These are phyloP conservation scores for Camelina hispida DNA, from an alignment of 345 rosid species.

Conservation along the genomic window DNA sequence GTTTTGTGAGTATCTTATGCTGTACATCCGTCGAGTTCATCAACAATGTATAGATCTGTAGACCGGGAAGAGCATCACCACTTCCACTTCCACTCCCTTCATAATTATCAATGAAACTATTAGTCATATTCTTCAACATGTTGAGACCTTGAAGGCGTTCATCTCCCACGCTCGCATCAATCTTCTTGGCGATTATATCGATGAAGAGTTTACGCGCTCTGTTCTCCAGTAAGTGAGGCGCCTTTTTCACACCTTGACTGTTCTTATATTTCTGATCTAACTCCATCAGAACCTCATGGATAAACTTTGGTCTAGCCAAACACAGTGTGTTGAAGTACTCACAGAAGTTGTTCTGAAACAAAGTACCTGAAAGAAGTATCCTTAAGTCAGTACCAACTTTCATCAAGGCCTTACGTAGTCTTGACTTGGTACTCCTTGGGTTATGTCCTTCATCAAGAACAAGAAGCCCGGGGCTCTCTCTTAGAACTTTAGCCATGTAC, in stretches of 20 bases:
- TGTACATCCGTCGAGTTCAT: conserved; percentile 86
- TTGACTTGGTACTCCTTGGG: conserved; percentile 93
- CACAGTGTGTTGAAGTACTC: conserved; percentile 95
- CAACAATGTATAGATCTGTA: conserved; percentile 85
- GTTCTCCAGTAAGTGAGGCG: conserved; percentile 72
- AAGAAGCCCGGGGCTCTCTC: conserved; percentile 88
- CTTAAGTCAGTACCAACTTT: conserved; percentile 81
- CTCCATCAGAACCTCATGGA: conserved; percentile 68
- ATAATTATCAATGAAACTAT: conserved; percentile 78
- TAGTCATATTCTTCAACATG: conserved; percentile 79
- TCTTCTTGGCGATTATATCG: conserved; percentile 79
- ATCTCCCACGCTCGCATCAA: conserved; percentile 65
- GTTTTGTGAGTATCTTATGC: conserved; percentile 61
- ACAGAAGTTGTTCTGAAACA: conserved; percentile 95
- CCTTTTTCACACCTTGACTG: conserved; percentile 55
- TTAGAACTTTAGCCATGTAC: conserved; percentile 85
- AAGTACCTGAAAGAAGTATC: conserved; percentile 85
- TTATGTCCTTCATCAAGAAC: conserved; percentile 97
- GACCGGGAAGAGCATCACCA: conserved; percentile 79
- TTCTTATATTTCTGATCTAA: conserved; percentile 68
- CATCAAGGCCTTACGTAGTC: conserved; percentile 91
- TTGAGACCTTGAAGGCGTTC: conserved; percentile 82
- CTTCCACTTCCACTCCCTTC: conserved; percentile 57
- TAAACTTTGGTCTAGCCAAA: conserved; percentile 87
- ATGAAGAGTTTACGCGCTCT: conserved; percentile 87